Base-by-base conservation (phyloP, 768 basidiomycete genomes). In the Pleurotus pulmonarius region DNA sequence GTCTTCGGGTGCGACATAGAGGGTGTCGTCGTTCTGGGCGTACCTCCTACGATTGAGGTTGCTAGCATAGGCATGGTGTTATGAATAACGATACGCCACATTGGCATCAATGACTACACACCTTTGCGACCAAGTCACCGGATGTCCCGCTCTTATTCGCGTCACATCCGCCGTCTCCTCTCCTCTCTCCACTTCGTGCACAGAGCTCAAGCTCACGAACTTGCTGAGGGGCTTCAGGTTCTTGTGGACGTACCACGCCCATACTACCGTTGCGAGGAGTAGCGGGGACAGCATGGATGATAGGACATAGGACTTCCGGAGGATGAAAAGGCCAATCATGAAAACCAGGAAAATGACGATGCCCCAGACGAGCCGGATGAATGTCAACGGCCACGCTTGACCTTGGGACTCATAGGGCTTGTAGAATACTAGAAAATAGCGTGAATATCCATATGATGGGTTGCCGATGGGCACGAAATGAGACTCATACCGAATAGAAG, bases 391-490 rank as follows among this genome's bases (percentile, higher is more conserved):
- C 96, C 97, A 98, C 1, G 95, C 97, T 73, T 98, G 94, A 2
- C 97, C 97, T 63, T 90, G 90, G 2, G 91, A 93, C 72, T 98
- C 95, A 70, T 98, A 98, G 0, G 97, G 96, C 66, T 98, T 98
- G 76, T 97, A 97, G 76, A 96, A 98, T 16, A 98, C 94, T 97
- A 65, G 1, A 41, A 22, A 26, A 12, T 37, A 34, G 43, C 15
- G 16, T 46, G 47, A 58, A 34, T 34, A 34, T 34, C 29, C 9
- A 34, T 9, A 11, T 11, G 11, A 11, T 29, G 26, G 29, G 9
- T 2, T 11, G 11, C 7, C 11, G 11, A 34, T 8, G 29, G 11
- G 29, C 11, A 4, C 29, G 29, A 11, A 34, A 34, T 8, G 29
- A 34, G 29, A 34, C 29, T 3, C 90, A 56, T 56, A 95, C 95